Base-by-base conservation (phyloP, 768 basidiomycete genomes). In the Clitopilus hobsonii region DNA sequence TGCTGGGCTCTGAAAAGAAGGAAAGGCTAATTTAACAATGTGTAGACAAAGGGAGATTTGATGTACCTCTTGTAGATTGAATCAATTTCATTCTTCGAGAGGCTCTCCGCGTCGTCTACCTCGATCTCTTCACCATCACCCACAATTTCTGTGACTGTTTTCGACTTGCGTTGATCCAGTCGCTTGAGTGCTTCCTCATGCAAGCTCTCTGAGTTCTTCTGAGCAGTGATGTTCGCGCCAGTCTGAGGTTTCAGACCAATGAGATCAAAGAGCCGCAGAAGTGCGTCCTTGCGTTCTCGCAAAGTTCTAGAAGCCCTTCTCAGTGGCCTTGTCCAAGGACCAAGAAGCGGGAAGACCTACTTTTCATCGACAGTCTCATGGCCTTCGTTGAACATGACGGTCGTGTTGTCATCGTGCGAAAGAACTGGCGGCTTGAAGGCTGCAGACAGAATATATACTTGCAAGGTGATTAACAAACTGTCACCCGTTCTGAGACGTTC, bases 101-200 rank as follows among this genome's bases (percentile, higher is more conserved):
- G 71, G 56, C 91, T 89, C 65, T 94, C 91, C 1, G 79, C 84
- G 54, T 93, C 86, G 55, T 93, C 93, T 11, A 89, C 87, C 61
- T 91, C 91, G 5, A 88, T 84, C 60, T 89, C 90, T 66, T 91
- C 91, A 2, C 83, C 86, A 57, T 91, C 87, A 2, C 88, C 88
- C 1, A 89, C 82, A n/a, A 88, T 76, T 65, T 91, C 89, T 6
- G 75, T 87, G 54, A 73, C 68, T 62, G 74, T 80, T 69, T 78
- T 74, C 49, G 59, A 60, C 49, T 73, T 64, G 6, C 63, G 69
- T 54, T 75, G 62, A 63, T 73, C 58, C 54, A 78, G 64, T 26
- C 73, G 72, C 56, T 75, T 78, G 26, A 74, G 63, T 38, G 74
- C 74, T 45, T 74, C 73, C 54, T 72, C 67, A 25, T 72, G 71